Evolutionary conservation across 2,329 filamentous ascomycete genomes (phyloP).

Genomic region (Pseudogymnoascus sp.): DNA sequence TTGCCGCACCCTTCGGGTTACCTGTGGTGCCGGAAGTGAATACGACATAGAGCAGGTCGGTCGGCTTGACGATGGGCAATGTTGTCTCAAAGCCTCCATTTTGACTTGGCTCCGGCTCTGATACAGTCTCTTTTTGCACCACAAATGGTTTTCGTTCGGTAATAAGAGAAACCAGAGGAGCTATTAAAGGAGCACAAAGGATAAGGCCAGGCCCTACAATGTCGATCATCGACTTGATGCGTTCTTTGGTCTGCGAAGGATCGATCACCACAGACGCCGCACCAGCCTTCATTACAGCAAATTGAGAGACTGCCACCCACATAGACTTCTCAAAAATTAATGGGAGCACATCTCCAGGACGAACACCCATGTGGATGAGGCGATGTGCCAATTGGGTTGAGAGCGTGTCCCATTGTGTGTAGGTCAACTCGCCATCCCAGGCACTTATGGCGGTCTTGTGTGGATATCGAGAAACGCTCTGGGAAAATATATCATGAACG

Average conservation of each 20-base stretch:
- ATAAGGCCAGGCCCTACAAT: not conserved
- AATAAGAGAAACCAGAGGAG: not conserved
- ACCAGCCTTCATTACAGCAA: constrained; percentile 19
- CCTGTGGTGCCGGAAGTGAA: constrained; percentile 14
- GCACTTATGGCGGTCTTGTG: too few species aligned
- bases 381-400: constrained; percentile 11
- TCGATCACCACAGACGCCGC: constrained; percentile 23
- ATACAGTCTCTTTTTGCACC: too few species aligned
- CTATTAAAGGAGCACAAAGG: too few species aligned
- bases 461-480: too few species aligned
- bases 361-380: constrained; percentile 15
- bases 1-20: constrained; percentile 12
- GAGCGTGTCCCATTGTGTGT: not conserved
- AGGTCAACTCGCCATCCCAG: not conserved
- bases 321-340: constrained; percentile 20
- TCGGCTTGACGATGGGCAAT: not conserved
- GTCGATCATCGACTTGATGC: not conserved
- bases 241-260: constrained; percentile 19
- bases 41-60: not conserved
- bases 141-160: too few species aligned
- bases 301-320: constrained; percentile 17
- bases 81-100: not conserved
- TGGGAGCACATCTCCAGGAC: constrained; percentile 13
- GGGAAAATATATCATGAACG: too few species aligned
- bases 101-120: too few species aligned